Base-by-base conservation (phyloP, 768 basidiomycete species). In the Auricularia heimuer region DNA sequence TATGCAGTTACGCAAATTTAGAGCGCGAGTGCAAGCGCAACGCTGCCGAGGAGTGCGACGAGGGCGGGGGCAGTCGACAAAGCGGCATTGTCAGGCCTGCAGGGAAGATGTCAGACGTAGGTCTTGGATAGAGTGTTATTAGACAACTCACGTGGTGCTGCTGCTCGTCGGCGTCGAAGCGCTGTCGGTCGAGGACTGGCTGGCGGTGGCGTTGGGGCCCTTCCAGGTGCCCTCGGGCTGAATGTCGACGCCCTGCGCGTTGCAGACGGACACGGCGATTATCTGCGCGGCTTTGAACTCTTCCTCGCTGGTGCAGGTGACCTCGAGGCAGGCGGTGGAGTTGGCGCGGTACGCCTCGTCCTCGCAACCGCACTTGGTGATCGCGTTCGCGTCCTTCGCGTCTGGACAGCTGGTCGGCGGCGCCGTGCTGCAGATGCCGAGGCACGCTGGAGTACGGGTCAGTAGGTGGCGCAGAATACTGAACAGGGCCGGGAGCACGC, bases 291-390 rank as follows among this genome's bases (percentile, higher is more conserved):
- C 68, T 33, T 68, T 37, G 65, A 85, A 35, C n/a, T 54, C 76
- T 70, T 87, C 85, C 11, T 42, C 45, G 60, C 79, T 81, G 0
- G 68, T 66, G 77, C 88, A 89, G n/a, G 73, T 67, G 3, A 61
- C 44, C 62, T 72, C 24, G 66, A 88, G 81, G 74, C 87, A 89
- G 0, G 69, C 1, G 44, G 83, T 82, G 60, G 80, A 79, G 63
- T 72, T 71, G 45, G 65, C 61, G 66, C 87, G 68, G 70, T 86
- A 89, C 1, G 65, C n/a, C 21, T 68, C 0, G 71, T 75, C 77
- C 4, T 75, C 73, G 80, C 88, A 89, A 36, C 87, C 75, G 69
- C 90, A 92, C 34, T 68, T 67, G 70, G 81, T 76, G 75, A 90
- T 84, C n/a, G 73, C 73, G 3, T 72, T 8, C 14, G 63, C 14